Conservation (phyloP, 2,329 filamentous ascomycete genomes). For the Fusarium graminum region DNA sequence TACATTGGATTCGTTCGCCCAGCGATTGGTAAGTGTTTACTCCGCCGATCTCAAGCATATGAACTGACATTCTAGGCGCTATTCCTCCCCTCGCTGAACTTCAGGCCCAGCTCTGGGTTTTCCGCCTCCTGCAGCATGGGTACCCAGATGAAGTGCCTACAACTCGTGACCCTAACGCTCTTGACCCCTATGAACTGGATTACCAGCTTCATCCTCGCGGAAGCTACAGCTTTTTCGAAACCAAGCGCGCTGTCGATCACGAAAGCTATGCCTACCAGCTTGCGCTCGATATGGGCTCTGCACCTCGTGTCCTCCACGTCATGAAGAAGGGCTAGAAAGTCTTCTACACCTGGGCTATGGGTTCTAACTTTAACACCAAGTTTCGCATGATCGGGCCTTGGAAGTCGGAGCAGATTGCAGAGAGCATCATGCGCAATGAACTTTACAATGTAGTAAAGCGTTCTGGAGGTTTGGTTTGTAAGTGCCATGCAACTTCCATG, state of each 20-base stretch:
- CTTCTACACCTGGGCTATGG: slow-evolving; percentile 61
- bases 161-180: slow-evolving; percentile 37
- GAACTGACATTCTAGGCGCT: slow-evolving; percentile 50
- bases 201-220: slow-evolving; percentile 56
- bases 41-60: fast-evolving
- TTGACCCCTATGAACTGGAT: slow-evolving; percentile 56
- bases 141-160: slow-evolving; percentile 43
- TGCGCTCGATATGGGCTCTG: slow-evolving; percentile 61
- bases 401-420: slow-evolving; percentile 54
- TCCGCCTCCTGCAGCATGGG: slow-evolving; percentile 54
- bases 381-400: slow-evolving; percentile 62
- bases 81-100: slow-evolving; percentile 64
- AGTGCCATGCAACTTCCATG: slow-evolving; percentile 33
- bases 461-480: slow-evolving; percentile 55
- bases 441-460: slow-evolving; percentile 56
- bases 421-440: slow-evolving; percentile 57
- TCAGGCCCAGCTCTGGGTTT: slow-evolving; percentile 63
- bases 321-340: slow-evolving; percentile 55
- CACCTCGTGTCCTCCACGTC: slow-evolving; percentile 55
- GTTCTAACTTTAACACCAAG: slow-evolving; percentile 64
- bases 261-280: slow-evolving; percentile 65
- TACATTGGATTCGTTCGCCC: slow-evolving; percentile 65
- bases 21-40: slow-evolving; percentile 52
- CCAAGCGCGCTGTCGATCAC: slow-evolving; percentile 61
- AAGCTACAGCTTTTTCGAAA: slow-evolving; percentile 52